Conservation (phyloP, 169 alveolate genomes). For the Plasmodium gonderi region DNA sequence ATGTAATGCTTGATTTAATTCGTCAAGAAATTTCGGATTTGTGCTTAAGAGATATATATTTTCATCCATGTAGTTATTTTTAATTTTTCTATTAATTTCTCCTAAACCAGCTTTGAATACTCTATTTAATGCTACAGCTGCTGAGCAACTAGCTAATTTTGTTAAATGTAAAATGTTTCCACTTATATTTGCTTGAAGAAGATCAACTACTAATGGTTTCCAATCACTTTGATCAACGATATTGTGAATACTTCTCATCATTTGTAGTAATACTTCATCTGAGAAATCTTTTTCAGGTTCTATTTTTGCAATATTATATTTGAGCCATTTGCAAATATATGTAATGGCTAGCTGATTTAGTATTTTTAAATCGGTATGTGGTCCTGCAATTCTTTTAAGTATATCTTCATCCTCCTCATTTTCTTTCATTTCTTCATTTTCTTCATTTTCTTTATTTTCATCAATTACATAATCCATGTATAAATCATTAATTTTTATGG, state of each 20-base stretch:
- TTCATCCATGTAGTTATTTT: conserved; percentile 77
- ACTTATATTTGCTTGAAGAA: conserved; percentile 88
- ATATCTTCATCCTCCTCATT: conserved; percentile 56
- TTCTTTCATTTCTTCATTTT: conserved; percentile 41
- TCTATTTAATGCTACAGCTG: conserved; percentile 88
- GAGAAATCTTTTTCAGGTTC: conserved; percentile 87
- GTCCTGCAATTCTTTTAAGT: conserved; percentile 79
- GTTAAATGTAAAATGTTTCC: conserved; percentile 86
- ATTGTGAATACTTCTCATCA: conserved; percentile 89
- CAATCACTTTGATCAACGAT: conserved; percentile 90
- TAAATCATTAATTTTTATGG: conserved; percentile 62
- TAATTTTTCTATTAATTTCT: conserved; percentile 85
- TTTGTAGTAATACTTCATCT: conserved; percentile 88
- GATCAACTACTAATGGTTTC: conserved; percentile 91
- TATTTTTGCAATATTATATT: conserved; percentile 86
- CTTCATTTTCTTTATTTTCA: conserved; percentile 64
- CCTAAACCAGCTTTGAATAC: conserved; percentile 86
- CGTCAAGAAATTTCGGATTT: conserved; percentile 81
- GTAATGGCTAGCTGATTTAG: conserved; percentile 88
- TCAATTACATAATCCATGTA: conserved; percentile 58
- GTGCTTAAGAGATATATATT: conserved; percentile 81
- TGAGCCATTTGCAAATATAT: conserved; percentile 88
- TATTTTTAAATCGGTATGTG: conserved; percentile 85
- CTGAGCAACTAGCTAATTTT: conserved; percentile 86
- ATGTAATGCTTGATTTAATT: conserved; percentile 83